Evolutionary conservation across 306 rosid species (phyloP).

Genomic region (Vigna unguiculata): DNA sequence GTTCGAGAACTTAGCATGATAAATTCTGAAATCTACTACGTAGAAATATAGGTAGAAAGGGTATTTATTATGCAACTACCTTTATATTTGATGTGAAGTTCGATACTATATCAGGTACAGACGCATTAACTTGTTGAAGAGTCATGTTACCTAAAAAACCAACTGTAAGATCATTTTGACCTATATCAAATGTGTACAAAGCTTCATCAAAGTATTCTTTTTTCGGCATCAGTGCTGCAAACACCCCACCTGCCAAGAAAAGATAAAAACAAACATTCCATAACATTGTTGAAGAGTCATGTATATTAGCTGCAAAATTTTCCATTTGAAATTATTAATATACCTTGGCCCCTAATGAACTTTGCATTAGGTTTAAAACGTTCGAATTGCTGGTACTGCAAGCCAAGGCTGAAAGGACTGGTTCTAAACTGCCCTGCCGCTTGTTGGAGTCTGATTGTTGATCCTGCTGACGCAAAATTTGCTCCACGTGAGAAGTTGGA

Average conservation of each 20-base stretch:
- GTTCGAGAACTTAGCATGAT: not conserved
- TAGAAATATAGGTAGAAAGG: not conserved
- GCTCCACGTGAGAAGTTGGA: conserved; percentile 52
- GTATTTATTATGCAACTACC: conserved; percentile 43
- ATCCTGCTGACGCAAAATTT: conserved; percentile 46
- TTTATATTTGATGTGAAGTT: conserved; percentile 47
- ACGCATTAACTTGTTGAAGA: conserved; percentile 45
- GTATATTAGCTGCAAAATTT: not conserved
- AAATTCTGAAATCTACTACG: not conserved
- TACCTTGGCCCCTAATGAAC: conserved; percentile 38
- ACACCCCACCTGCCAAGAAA: conserved; percentile 25
- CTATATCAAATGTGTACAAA: conserved; percentile 64
- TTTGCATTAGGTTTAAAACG: conserved; percentile 36
- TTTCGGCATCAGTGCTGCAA: conserved; percentile 41
- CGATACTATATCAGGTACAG: conserved; percentile 50
- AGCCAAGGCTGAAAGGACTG: conserved; percentile 54
- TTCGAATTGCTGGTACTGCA: conserved; percentile 48
- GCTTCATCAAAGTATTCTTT: conserved; percentile 46
- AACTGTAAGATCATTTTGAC: conserved; percentile 53
- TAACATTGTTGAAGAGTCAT: too few species aligned
- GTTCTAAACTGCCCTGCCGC: not conserved
- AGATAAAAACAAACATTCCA: not conserved
- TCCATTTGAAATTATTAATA: not conserved
- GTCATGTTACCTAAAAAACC: conserved; percentile 32
- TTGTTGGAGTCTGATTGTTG: conserved; percentile 47